Percentiles rank a stretch among this genome's conserved stretches.
These are phyloP conservation scores for Citrus medica DNA, from an alignment of 345 rosid genomes.

Conservation along the genomic window DNA sequence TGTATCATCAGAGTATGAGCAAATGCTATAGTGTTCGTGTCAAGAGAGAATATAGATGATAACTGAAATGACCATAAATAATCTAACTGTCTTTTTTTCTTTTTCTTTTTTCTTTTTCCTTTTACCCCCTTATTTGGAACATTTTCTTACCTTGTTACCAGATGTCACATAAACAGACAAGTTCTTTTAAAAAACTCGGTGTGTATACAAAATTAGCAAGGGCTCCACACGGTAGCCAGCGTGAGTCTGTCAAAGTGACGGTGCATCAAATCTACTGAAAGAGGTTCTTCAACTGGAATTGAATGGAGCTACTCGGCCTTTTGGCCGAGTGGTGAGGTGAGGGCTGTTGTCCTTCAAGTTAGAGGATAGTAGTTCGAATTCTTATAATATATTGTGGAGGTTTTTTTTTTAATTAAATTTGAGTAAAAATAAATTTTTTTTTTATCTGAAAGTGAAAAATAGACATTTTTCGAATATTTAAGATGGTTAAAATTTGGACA, in stretches of 20 bases:
- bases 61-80: neutral
- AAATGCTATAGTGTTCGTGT: neutral
- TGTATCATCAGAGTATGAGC: neutral
- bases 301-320: too few species aligned
- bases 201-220: neutral
- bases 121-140: too few species aligned
- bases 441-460: too few species aligned
- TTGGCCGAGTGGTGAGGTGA: too few species aligned
- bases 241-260: neutral
- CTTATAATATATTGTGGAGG: too few species aligned
- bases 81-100: neutral
- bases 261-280: neutral
- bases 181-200: neutral
- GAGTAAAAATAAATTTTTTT: too few species aligned
- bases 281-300: neutral
- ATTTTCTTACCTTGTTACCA: neutral
- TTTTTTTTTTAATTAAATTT: too few species aligned
- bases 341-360: too few species aligned
- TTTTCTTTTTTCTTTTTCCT: rapidly evolving
- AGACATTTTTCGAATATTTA: too few species aligned
- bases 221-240: neutral
- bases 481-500: too few species aligned
- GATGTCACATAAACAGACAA: neutral
- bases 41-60: neutral
- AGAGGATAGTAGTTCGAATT: too few species aligned